Evolutionary conservation across 2,329 filamentous ascomycete genomes (phyloP).

Genomic region (Pestalotiopsis sp.): DNA sequence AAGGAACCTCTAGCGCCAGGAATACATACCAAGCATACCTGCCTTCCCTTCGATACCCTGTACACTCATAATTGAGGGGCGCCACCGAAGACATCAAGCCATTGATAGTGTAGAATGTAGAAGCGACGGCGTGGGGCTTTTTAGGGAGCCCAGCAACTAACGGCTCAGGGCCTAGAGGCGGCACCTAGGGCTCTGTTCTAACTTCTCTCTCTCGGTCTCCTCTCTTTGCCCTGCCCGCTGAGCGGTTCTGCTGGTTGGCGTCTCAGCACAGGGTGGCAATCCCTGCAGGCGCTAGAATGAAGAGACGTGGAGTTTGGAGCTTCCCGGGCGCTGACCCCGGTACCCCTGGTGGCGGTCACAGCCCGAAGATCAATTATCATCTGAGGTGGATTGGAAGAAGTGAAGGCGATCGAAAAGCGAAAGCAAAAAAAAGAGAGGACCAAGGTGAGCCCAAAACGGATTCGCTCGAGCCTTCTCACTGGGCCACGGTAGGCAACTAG

Average conservation of each 20-base stretch:
- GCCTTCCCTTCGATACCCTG: no score
- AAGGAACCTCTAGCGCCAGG: not conserved
- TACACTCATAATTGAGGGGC: not conserved
- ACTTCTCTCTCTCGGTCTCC: not conserved
- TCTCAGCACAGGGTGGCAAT: not conserved
- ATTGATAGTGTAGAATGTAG: not conserved
- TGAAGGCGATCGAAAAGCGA: not conserved
- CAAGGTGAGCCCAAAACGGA: not conserved
- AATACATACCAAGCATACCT: not conserved
- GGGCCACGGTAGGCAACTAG: not conserved
- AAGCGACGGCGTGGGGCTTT: not conserved
- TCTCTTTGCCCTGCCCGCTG: not conserved
- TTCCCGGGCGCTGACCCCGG: conserved; percentile 2
- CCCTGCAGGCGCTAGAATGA: conserved; percentile 1
- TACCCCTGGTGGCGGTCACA: not conserved
- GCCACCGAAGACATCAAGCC: not conserved
- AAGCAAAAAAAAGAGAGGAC: not conserved
- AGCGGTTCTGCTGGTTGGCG: not conserved
- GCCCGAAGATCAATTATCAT: not conserved
- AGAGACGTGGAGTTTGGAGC: not conserved
- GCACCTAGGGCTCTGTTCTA: not conserved
- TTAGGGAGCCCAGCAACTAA: not conserved
- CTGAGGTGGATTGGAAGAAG: not conserved
- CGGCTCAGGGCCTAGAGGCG: not conserved
- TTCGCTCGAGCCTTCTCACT: not conserved